These are phyloP conservation scores for Euphorbia tirucalli DNA, from an alignment of 345 rosid genomes.

Conservation along the genomic window DNA sequence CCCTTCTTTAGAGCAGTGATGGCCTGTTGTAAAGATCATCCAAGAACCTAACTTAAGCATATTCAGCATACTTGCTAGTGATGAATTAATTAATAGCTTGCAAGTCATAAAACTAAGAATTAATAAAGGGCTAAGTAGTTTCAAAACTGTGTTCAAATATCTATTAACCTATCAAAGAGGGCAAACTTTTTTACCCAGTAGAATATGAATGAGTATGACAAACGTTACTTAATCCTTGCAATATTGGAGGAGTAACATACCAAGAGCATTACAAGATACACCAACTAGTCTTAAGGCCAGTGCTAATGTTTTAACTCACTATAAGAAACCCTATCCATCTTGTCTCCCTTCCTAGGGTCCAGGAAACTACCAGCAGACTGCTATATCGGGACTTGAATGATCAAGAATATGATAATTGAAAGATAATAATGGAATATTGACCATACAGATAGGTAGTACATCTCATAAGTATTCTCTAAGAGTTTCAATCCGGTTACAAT, in stretches of 20 bases:
- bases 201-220: not conserved
- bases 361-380: not conserved
- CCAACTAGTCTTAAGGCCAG: not conserved
- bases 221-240: not conserved
- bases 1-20: conserved; percentile 96
- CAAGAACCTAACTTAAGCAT: conserved; percentile 27
- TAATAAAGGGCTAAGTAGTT: conserved; percentile 11
- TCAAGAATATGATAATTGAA: not conserved
- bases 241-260: not conserved
- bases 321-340: conserved; percentile 4
- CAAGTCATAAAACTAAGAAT: conserved; percentile 12
- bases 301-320: not conserved
- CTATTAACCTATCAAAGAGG: not conserved
- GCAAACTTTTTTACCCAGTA: not conserved
- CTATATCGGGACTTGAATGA: not conserved
- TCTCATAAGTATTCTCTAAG: not conserved
- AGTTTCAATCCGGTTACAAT: not conserved
- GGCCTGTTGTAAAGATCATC: conserved; percentile 61
- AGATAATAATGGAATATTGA: not conserved
- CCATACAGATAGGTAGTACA: not conserved
- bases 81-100: conserved; percentile 14
- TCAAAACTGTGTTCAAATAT: not conserved
- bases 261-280: not conserved
- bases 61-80: conserved; percentile 23
- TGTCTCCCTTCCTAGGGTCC: not conserved